These are phyloP conservation scores for Pisolithus thermaeus DNA, from an alignment of 1,284 basidiomycete genomes.

Conservation along the genomic window DNA sequence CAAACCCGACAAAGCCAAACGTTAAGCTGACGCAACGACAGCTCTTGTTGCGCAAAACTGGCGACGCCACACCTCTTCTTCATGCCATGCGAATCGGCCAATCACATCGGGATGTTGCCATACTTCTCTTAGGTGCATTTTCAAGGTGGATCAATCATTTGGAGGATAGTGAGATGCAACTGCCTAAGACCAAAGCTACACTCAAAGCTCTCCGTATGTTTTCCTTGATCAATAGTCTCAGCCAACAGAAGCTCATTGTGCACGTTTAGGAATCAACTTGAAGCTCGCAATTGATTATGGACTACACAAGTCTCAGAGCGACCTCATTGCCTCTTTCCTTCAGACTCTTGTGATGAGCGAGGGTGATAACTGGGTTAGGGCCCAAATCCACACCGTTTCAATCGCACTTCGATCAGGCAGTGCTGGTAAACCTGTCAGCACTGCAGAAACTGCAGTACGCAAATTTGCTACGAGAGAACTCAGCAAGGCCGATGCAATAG, in stretches of 20 bases:
- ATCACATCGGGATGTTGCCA: conserved; percentile 68
- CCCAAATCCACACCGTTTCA: conserved; percentile 52
- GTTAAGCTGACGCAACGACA: conserved; percentile 24
- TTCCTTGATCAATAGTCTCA: background rate
- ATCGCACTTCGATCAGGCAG: conserved; percentile 58
- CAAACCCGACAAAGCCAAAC: background rate
- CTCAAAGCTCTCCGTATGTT: conserved; percentile 68
- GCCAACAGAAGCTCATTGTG: conserved; percentile 8
- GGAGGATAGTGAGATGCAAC: conserved; percentile 61
- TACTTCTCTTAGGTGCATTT: conserved; percentile 72
- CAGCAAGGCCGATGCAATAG: conserved; percentile 69
- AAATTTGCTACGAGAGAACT: conserved; percentile 74
- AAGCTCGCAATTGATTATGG: conserved; percentile 81
- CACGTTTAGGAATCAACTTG: conserved; percentile 59
- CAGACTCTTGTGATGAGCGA: conserved; percentile 84
- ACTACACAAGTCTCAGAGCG: conserved; percentile 67
- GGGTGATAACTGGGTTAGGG: conserved; percentile 72
- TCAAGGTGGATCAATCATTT: conserved; percentile 77
- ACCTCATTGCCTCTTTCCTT: conserved; percentile 75
- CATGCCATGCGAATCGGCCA: conserved; percentile 77
- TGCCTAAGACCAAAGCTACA: conserved; percentile 56
- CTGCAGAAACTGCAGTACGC: conserved; percentile 60
- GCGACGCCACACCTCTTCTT: conserved; percentile 69
- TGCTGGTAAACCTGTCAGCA: conserved; percentile 60
- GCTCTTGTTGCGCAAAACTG: conserved; percentile 68